Base-by-base conservation (phyloP, 352 stramenopile genomes). In the Phytophthora pisi region DNA sequence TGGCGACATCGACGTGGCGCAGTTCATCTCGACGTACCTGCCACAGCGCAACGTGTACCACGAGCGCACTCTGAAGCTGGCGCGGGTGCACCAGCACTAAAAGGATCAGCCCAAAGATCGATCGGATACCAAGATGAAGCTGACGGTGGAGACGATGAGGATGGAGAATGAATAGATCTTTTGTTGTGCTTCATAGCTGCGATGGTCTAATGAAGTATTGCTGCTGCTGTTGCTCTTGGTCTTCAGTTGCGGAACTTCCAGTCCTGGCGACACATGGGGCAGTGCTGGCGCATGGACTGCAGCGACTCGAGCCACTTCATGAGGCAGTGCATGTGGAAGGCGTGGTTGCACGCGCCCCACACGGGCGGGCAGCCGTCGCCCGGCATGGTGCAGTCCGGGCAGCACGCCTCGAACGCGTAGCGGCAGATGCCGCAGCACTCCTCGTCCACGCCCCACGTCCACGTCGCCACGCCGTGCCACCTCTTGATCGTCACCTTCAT, bases 271-370 rank as follows among this genome's bases (percentile, higher is more conserved):
- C 91, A 97, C 88, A 97, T 92, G 38, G 91, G 91, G 64, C 91
- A 97, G 63, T 95, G 85, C 68, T 96, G 86, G 15, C 82, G 84
- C 52, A 79, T 75, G 15, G 86, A 88, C 61, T 93, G 86, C 56
- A 95, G 78, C 54, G 89, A 89, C 61, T 96, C 87, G 57, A 97
- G 84, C 89, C 91, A 97, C 70, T 98, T 98, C 68, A 96, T 82
- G n/a, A 97, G 79, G 81, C 92, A 98, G 69, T 98, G 91, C 87
- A 97, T 97, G 75, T 97, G 92, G 63, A 98, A 96, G 52, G 90
- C 90, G 70, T 97, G 91, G 61, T 96, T 96, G 73, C 91, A 97
- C 11, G 78, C 73, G 31, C 91, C 91, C 90, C 90, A 98, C 5
- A 97, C 91, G 66, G 93, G 90, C 11, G 91, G 89, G 57, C 92